Base-by-base conservation (phyloP, 352 stramenopile species). In the Globisporangium cystogenes region DNA sequence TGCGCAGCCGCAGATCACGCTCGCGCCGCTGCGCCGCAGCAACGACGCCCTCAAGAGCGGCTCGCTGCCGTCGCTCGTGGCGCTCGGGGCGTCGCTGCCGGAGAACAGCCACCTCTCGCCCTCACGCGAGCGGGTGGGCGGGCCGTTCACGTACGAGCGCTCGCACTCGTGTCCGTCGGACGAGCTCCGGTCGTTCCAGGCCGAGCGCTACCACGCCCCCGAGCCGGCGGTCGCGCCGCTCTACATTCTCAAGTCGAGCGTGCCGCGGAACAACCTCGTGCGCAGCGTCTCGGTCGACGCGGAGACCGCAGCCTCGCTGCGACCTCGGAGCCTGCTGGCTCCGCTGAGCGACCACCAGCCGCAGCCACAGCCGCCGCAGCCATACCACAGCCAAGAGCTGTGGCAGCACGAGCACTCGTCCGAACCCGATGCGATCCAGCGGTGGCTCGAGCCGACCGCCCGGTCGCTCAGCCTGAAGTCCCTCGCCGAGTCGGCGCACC, bases 151-250 rank as follows among this genome's bases (percentile, higher is more conserved):
- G 35, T 90, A 90, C 68, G 62, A 86, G 51, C 76, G 79, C 18
- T 74, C 79, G 23, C 61, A 75, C 16, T 90, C 79, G 24, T 90
- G 79, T 65, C 79, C 79, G 26, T 90, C 79, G 23, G 79, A 90
- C 54, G 74, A 78, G 52, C 51, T 37, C 27, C 40, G 31, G 16
- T 23, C 20, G 16, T 44, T 53, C 48, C 29, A 44, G 14, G 20
- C 7, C 21, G 12, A 48, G 29, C 40, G 52, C 11, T 55, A 49
- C 11, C 14, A 40, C 4, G 24, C 43, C 1, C 18, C 46, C 3
- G 65, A 66, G 23, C n/a, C 63, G 2, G 39, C 48, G 4, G 48
- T 51, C 0, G 36, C 43, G 16, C 58, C 57, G 16, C 49, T 55
- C n/a, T 62, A 63, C n/a, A 27, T 71, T 1, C 55, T 61, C 5